Base-by-base conservation (phyloP, 202 grass and related monocot genomes). In the Brachypodium distachyon region DNA sequence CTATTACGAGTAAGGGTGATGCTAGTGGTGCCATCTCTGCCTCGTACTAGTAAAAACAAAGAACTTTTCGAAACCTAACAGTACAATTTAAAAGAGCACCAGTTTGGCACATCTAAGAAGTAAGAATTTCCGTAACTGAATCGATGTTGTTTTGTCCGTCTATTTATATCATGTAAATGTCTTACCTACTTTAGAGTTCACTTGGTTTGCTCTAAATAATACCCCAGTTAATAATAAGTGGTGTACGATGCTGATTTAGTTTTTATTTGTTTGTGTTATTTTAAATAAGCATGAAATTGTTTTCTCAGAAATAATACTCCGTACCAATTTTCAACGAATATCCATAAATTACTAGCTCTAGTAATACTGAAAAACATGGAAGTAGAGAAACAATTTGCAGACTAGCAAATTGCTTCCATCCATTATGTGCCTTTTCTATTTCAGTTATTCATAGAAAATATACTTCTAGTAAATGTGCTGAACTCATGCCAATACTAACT, bases 1-100 rank as follows among this genome's bases (percentile, higher is more conserved):
- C 77, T 60, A 68, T 73, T 67, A 53, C 31, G 41, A 67, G 51
- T 58, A 77, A 17, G 4, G 12, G 56, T 70, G n/a, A 31, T 62
- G 43, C 18, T 80, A 38, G 38, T 44, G 9, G 28, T 79, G 60
- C 22, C 31, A 64, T 63, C 17, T 32, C 70, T 54, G 61, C 6
- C 22, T 16, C 6, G 22, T 28, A 44, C 13, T 61, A 59, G 63
- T 70, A 41, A 50, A 71, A 78, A 51, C 6, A 52, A 44, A 50
- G 4, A 68, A 43, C 26, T 25, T 57, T 65, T 51, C 60, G 5
- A 66, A 78, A 26, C 42, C 12, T 5, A 79, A 34, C 37, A 11
- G 19, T 46, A 53, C 26, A 17, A 43, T 46, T 16, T 44, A 28
- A 17, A 13, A 3, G 32, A 77, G 34, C 19, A 41, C 4, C 56